Percentiles rank a stretch among this genome's conserved stretches.
Evolutionary conservation across 805 yeast species (phyloP).

Genomic region (Kodamaea sagamina): DNA sequence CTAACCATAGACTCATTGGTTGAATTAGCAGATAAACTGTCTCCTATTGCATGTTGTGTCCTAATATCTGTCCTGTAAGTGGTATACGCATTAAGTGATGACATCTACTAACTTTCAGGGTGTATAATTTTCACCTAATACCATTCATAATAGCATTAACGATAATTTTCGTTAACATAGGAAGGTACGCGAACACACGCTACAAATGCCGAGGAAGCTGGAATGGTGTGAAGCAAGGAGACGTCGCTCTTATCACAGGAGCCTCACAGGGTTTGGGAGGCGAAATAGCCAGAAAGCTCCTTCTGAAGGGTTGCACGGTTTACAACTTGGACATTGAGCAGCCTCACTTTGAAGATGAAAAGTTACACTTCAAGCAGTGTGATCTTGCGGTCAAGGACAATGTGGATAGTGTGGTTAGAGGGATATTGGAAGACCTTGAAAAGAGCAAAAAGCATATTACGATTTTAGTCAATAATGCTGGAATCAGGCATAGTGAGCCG

Average conservation of each 20-base stretch:
- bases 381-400: slow-evolving; percentile 23
- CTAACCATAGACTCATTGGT: slow-evolving; percentile 1
- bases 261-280: slow-evolving; percentile 54
- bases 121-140: not conserved
- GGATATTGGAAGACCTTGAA: slow-evolving; percentile 8
- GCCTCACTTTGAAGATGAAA: slow-evolving; percentile 15
- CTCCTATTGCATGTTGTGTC: not conserved
- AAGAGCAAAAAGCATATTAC: slow-evolving; percentile 21
- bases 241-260: slow-evolving; percentile 48
- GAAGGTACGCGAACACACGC: not conserved
- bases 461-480: slow-evolving; percentile 51
- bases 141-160: not conserved
- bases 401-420: slow-evolving; percentile 18
- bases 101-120: slow-evolving; percentile 5
- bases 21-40: not conserved
- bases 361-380: slow-evolving; percentile 27
- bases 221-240: slow-evolving; percentile 4
- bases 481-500: slow-evolving; percentile 39
- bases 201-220: slow-evolving; percentile 12
- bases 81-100: too few species aligned
- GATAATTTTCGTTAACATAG: not conserved
- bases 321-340: slow-evolving; percentile 32
- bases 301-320: slow-evolving; percentile 22
- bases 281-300: slow-evolving; percentile 34
- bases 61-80: slow-evolving; percentile 6